A percentile compares a stretch with the other conserved stretches of the same genome.
Evolutionary conservation across 2,329 filamentous ascomycete species (phyloP).

Genomic region (Colletotrichum kahawae): DNA sequence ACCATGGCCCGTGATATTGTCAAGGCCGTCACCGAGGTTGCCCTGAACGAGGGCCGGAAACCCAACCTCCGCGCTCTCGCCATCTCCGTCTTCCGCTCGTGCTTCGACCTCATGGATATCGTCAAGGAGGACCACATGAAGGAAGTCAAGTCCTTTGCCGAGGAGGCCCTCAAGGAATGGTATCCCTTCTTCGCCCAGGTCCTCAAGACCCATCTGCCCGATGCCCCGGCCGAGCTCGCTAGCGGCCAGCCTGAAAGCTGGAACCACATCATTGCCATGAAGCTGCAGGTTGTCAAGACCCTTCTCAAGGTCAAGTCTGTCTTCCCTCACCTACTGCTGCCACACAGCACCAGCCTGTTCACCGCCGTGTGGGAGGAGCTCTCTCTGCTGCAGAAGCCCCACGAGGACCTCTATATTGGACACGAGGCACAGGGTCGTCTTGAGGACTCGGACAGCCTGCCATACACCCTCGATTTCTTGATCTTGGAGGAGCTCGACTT

Average conservation of each 20-base stretch:
- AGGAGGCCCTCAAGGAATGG: constrained; percentile 84
- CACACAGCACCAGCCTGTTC: constrained; percentile 84
- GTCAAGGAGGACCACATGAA: constrained; percentile 90
- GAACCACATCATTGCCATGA: constrained; percentile 84
- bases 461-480: constrained; percentile 92
- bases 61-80: constrained; percentile 81
- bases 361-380: constrained; percentile 90
- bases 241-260: constrained; percentile 69
- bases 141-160: constrained; percentile 87
- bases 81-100: constrained; percentile 87
- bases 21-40: constrained; percentile 81
- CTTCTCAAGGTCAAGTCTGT: constrained; percentile 85
- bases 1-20: constrained; percentile 85
- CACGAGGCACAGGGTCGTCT: constrained; percentile 85
- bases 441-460: constrained; percentile 89
- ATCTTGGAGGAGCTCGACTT: constrained; percentile 95
- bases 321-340: constrained; percentile 81
- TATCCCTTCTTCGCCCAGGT: constrained; percentile 85
- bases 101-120: constrained; percentile 96
- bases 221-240: constrained; percentile 57
- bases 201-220: constrained; percentile 77
- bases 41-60: constrained; percentile 76
- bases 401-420: constrained; percentile 84
- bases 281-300: constrained; percentile 92
- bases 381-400: constrained; percentile 71